Base-by-base conservation (phyloP, 352 stramenopile genomes). In the Phytophthora hibernalis region DNA sequence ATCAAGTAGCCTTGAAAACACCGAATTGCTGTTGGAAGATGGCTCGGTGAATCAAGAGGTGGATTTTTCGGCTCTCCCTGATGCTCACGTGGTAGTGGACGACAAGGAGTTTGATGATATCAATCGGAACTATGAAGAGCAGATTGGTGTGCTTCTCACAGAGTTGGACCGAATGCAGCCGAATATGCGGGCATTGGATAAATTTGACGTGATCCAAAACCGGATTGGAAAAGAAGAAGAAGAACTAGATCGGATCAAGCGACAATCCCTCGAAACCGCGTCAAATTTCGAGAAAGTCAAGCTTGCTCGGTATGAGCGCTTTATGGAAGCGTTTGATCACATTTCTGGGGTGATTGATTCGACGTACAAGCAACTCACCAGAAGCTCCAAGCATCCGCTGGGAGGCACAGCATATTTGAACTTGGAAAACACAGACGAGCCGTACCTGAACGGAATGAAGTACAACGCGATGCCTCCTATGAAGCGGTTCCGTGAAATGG, bases 391-490 rank as follows among this genome's bases (percentile, higher is more conserved):
- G 74, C 97, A 99, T 74, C 96, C 96, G 16, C 71, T 99, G 1
- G 88, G 88, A 26, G 88, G 88, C 9, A 96, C 88, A 1, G 88
- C 88, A 15, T 94, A 95, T 47, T 62, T 96, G 28, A 94, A 82
- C 49, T 52, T 96, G n/a, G 88, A 96, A 54, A 95, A 95, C 49
- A 85, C 81, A 0, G 88, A 96, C 58, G 97, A 99, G 66, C 98
- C 98, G 20, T 99, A 99, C 70, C 72, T 98, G n/a, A 96, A 90
- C 50, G 98, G 98, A 8, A 95, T 99, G 71, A 99, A 99, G 83
- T 99, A 99, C 91, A 99, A 98, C 65, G 98, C 97, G 1, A 99
- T 99, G 97, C 98, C 98, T 21, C 98, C 98, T 4, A 99, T 98
- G 90, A 99, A 99, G 80, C 90, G 97, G 21, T 99, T 99, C 68